Percentiles rank a stretch among this genome's conserved stretches.
Conservation (phyloP, 176 grass and related monocot species). For the Ananas comosus region DNA sequence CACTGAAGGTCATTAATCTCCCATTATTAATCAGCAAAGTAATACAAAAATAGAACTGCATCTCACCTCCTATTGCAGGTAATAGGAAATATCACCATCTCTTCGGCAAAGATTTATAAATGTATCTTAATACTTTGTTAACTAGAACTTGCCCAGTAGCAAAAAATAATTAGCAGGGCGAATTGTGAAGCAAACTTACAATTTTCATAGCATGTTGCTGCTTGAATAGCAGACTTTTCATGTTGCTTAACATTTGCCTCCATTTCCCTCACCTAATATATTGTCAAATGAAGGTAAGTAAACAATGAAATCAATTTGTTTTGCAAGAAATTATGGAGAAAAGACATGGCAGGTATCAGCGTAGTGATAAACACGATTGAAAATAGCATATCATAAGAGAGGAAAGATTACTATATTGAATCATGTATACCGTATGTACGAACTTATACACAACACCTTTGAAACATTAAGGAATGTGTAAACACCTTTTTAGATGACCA, state of each 20-base stretch:
- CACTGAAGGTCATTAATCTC: too few relatives aligned
- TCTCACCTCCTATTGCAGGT: too few relatives aligned
- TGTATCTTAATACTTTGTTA: neutral
- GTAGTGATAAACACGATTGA: conserved; percentile 3
- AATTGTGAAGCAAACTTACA: conserved; percentile 34
- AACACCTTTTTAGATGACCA: too few relatives aligned
- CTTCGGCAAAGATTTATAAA: neutral
- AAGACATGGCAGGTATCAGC: neutral
- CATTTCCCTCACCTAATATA: conserved; percentile 76
- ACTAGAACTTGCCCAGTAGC: conserved; percentile 1
- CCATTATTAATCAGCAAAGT: too few relatives aligned
- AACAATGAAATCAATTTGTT: conserved; percentile 8
- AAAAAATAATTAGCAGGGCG: conserved; percentile 1
- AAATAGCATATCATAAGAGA: neutral
- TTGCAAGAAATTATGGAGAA: too few relatives aligned
- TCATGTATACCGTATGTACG: too few relatives aligned
- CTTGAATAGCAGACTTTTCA: conserved; percentile 52
- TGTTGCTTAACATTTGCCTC: conserved; percentile 62
- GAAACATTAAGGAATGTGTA: too few relatives aligned
- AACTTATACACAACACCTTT: too few relatives aligned
- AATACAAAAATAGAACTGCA: too few relatives aligned
- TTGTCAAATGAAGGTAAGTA: conserved; percentile 19
- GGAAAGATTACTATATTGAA: too few relatives aligned
- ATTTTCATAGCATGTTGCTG: conserved; percentile 48
- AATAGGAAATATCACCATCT: neutral